Evolutionary conservation across 148 eudicot species (phyloP).

Genomic region (Dysphania ambrosioides): DNA sequence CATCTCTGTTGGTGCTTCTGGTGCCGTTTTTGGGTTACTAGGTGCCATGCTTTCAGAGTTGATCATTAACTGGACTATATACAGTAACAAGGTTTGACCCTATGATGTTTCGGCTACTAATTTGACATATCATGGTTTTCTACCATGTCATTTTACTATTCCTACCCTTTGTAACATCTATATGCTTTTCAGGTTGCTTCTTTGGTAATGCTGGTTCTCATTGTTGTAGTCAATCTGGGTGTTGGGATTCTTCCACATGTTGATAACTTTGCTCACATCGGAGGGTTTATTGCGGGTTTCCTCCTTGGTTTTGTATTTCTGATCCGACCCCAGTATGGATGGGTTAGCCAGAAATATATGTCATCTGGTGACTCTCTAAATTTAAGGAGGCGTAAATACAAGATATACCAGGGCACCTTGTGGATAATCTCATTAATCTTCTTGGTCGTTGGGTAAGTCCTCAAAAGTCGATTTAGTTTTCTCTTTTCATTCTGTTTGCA

Average conservation of each 20-base stretch:
- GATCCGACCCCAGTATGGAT: conserved; percentile 74
- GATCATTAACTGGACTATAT: conserved; percentile 78
- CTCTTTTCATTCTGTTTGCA: not conserved
- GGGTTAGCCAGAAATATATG: conserved; percentile 59
- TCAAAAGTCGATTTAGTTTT: not conserved
- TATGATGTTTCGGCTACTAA: not conserved
- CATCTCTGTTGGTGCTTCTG: conserved; percentile 93
- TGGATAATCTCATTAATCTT: conserved; percentile 60
- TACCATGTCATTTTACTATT: not conserved
- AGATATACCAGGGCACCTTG: conserved; percentile 52
- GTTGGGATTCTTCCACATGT: conserved; percentile 84
- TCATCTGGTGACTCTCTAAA: conserved; percentile 34
- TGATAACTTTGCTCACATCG: conserved; percentile 94
- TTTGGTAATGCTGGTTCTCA: conserved; percentile 58
- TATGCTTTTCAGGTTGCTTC: conserved; percentile 50
- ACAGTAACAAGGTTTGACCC: conserved; percentile 60
- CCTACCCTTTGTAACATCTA: conserved; percentile 3
- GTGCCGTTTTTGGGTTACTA: conserved; percentile 84
- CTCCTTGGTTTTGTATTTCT: conserved; percentile 82
- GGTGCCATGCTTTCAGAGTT: conserved; percentile 96
- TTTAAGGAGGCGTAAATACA: conserved; percentile 49
- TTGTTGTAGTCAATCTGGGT: conserved; percentile 60
- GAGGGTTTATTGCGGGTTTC: conserved; percentile 83
- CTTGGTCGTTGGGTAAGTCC: conserved; percentile 60
- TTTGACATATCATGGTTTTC: not conserved